Evolutionary conservation across 163 green algal genomes (phyloP), one percentile per base, ranked within the genome.

Genomic region (Scenedesmus sp.): DNA sequence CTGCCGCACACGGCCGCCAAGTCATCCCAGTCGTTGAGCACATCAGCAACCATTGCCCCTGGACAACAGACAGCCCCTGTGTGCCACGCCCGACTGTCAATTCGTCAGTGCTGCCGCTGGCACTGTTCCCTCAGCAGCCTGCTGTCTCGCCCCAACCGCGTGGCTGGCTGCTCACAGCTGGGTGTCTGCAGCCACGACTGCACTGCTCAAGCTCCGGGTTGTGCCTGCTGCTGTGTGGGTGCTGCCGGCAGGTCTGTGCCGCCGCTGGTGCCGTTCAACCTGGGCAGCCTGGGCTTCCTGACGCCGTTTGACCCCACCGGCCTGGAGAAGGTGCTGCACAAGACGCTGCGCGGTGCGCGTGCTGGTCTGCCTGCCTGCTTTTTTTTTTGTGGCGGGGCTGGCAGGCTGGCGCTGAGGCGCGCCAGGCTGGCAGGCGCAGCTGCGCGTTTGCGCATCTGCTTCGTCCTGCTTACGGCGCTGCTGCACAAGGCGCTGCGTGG

Each of bases 251-350:
- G 85, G 85, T 89, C 85, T 68, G 95, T 98, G 65, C 97, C 97
- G 40, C 96, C 95, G 0, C 91, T 98, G 51, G 92, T 99, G n/a
- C 94, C 96, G 9, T 97, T 99, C 89, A 96, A 97, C 89, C 93
- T 99, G 88, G 97, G 97, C 83, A 97, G 94, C 20, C 94, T 98
- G 26, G 96, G 96, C 44, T 98, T 98, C 92, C 96, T 98, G 84
- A 98, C 97, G 4, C 97, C 97, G 35, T 98, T 98, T 68, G 87
- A 94, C 40, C 94, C 96, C 26, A 87, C 87, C 6, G 83, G 89
- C 68, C 91, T 96, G 81, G 70, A 91, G 37, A 42, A 68, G 15
- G 93, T 96, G 70, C 94, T 98, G 80, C 53, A 84, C 22, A 85
- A 89, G 70, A 79, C 56, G 56, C 56, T 70, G 16, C 13, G 56